Evolutionary conservation across 768 basidiomycete genomes (phyloP).

Genomic region (Amanita phalloides): DNA sequence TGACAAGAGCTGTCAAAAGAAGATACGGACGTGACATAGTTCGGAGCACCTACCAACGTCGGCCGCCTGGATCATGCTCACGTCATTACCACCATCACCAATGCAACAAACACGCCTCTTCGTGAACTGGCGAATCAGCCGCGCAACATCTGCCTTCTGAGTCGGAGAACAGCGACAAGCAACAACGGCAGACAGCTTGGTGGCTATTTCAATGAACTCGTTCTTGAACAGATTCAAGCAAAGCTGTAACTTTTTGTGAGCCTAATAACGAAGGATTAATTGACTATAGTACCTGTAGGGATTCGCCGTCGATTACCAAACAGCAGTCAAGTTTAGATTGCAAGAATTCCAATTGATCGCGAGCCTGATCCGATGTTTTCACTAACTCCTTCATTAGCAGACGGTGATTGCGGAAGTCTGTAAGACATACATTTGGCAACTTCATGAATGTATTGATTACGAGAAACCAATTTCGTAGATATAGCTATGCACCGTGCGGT

Average conservation of each 20-base stretch:
- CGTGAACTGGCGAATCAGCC: constrained; percentile 82
- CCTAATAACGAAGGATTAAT: not conserved
- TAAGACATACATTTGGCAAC: constrained; percentile 72
- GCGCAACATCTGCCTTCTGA: constrained; percentile 96
- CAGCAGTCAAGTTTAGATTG: constrained; percentile 95
- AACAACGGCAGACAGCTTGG: constrained; percentile 91
- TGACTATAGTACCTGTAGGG: constrained; percentile 55
- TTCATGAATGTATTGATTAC: constrained; percentile 97
- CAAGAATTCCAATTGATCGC: constrained; percentile 86
- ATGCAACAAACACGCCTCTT: constrained; percentile 97
- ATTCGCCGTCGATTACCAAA: constrained; percentile 96
- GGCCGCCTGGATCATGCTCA: constrained; percentile 99
- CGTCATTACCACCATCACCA: constrained; percentile 98
- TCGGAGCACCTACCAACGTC: constrained; percentile 74
- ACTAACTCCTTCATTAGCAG: constrained; percentile 37
- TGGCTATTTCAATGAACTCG: constrained; percentile 94
- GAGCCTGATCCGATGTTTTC: constrained; percentile 70
- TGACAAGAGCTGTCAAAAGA: constrained; percentile 18
- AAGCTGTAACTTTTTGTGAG: constrained; percentile 40
- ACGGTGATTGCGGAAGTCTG: constrained; percentile 1
- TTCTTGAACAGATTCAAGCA: constrained; percentile 85
- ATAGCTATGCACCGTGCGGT: constrained; percentile 98
- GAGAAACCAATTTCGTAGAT: constrained; percentile 89
- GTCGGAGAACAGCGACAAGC: constrained; percentile 98
- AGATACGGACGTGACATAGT: not conserved